Base-by-base conservation (phyloP, 2,329 filamentous ascomycete species). In the Nothophoma quercina region DNA sequence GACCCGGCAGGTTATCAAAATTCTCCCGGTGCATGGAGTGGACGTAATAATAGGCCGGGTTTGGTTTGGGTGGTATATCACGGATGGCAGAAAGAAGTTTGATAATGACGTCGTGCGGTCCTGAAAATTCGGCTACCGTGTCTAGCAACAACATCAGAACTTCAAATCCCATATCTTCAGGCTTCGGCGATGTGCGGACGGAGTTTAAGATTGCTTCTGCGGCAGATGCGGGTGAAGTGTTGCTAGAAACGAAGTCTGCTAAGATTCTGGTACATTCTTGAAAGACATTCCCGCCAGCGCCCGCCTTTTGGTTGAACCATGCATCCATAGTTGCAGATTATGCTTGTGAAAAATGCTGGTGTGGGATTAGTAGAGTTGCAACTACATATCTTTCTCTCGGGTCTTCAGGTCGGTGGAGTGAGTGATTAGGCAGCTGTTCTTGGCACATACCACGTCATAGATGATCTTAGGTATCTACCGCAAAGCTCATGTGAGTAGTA, bases 391-490 rank as follows among this genome's bases (percentile, higher is more conserved):
- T 38, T 38, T 3, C n/a, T 38, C 35, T 38, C 9, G 8, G 19
- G 23, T 38, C n/a, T 25, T 13, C 13, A 25, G 21, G 13, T 23
- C 21, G n/a, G 13, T 25, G n/a, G 3, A 19, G n/a, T n/a, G n/a
- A 9, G 9, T 4, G 35, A 38, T 38, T 13, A 38, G 35, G 35
- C 35, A 25, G 19, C 35, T 15, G 35, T 38, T 38, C 35, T 38
- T 38, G 35, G 35, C 35, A 19, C 35, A 38, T 25, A 38, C 35
- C 23, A 38, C 35, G 35, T 38, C 35, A 38, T 38, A 22, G 22
- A 8, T 38, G 13, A 6, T 13, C 4, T 38, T 19, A 18, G 15
- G 15, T 34, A 18, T n/a, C n/a, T n/a, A n/a, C n/a, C n/a, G n/a
- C n/a, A n/a, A n/a, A n/a, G n/a, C n/a, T n/a, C n/a, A n/a, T n/a